Base-by-base conservation (phyloP, 176 grass and related monocot genomes). In the Canna indica region DNA sequence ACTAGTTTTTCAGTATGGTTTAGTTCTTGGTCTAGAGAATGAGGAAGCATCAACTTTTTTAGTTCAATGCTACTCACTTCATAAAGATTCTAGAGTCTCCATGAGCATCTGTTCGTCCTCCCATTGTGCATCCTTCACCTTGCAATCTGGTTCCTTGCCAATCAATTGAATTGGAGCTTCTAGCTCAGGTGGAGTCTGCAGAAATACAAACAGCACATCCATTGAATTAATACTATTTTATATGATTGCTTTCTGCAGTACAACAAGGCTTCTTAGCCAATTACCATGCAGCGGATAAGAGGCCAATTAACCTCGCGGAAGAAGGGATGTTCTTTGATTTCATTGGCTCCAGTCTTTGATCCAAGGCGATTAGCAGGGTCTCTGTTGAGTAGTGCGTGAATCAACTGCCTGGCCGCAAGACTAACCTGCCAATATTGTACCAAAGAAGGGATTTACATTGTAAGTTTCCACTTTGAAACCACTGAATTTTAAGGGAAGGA, bases 281-380 rank as follows among this genome's bases (percentile, higher is more conserved):
- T 59, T 78, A 99, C 94, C 94, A 93, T 99, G 89, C 88, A 87
- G 78, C 94, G 94, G 62, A 99, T 93, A 41, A 99, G 89, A 24
- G 94, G 80, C 94, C 89, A 99, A 73, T 88, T 82, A 70, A 93
- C 90, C 26, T 73, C 89, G 27, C 73, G 52, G 69, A 99, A 99
- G 73, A 99, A 93, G 4, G 86, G 82, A 79, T 99, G 94, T 56
- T 88, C 58, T 82, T 93, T 99, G 79, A 99, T 90, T 69, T 92
- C 94, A 80, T 87, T 93, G 83, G 94, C 89, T 67, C 89, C 94
- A 38, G 80, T 80, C 71, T 62, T 93, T 71, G 86, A 84, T 58
- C 89, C 89, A 54, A 93, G 69, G 80, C 94, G 84, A 76, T 80
- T 68, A 73, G 82, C 77, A 32, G 89, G 94, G 75, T 99, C 94